phyloP scores from a whole-genome alignment of 805 yeast species.

The Candida silvicultrix region DNA sequence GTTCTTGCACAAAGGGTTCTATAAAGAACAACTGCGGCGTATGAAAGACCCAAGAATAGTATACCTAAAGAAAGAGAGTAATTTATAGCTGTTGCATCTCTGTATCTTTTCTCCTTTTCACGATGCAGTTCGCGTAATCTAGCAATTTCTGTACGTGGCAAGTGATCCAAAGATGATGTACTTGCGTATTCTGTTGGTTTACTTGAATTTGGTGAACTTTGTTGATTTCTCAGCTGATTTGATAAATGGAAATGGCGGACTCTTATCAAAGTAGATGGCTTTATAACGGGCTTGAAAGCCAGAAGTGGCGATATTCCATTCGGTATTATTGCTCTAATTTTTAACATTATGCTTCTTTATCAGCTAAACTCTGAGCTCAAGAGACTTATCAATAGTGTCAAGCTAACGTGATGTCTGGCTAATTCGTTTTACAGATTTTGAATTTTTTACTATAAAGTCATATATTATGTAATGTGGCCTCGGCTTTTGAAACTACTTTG shows the following conservation, averaged over 20 bases:
- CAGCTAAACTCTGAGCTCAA: no score
- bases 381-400: no score
- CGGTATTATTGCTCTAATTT: neutral
- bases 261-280: neutral
- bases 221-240: neutral
- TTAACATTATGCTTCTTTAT: neutral
- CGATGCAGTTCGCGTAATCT: conserved; percentile 17
- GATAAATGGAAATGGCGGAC: neutral
- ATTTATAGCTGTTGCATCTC: conserved; percentile 44
- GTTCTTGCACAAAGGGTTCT: conserved; percentile 89
- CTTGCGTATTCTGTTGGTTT: neutral
- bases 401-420: no score
- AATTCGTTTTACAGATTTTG: no score
- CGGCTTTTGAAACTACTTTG: no score
- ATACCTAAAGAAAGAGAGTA: conserved; percentile 66
- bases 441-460: no score
- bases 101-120: conserved; percentile 11
- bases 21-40: conserved; percentile 89
- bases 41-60: conserved; percentile 68
- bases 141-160: conserved; percentile 19
- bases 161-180: conserved; percentile 11
- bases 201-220: no score
- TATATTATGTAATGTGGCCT: no score
- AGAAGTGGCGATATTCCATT: neutral
- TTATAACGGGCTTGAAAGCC: neutral